Conservation (phyloP, 176 grass and related monocot genomes). For the Carex cristatella region DNA sequence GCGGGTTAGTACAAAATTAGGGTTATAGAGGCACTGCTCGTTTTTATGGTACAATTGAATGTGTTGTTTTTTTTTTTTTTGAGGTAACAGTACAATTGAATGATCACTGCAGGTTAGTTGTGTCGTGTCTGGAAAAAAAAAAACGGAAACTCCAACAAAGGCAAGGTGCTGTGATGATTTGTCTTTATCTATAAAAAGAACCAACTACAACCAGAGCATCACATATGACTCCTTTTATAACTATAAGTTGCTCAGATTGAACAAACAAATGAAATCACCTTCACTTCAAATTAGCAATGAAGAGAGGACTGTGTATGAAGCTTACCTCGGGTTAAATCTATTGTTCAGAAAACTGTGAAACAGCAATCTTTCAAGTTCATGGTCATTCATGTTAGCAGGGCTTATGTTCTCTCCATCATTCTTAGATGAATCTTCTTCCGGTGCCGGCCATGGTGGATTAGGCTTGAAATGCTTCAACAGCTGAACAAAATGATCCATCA, state of each 20-base stretch:
- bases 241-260: not conserved
- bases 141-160: not conserved
- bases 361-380: constrained; percentile 22
- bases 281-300: not conserved
- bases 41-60: not conserved
- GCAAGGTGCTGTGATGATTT: not conserved
- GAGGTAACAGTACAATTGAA: not conserved
- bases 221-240: not conserved
- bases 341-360: constrained; percentile 29
- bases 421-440: not conserved
- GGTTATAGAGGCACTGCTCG: not conserved
- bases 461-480: constrained; percentile 30
- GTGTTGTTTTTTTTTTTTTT: not conserved
- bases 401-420: not conserved
- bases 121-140: not conserved
- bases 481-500: constrained; percentile 9
- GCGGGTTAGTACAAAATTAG: too few species aligned
- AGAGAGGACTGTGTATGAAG: not conserved
- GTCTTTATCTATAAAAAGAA: not conserved
- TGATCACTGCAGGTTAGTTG: not conserved
- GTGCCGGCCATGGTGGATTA: constrained; percentile 27
- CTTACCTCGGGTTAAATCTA: constrained; percentile 39
- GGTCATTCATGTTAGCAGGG: not conserved
- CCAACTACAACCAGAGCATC: not conserved
- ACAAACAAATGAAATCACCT: not conserved